phyloP scores from a whole-genome alignment of 2,329 filamentous ascomycete species.

The Aureobasidium sp. region DNA sequence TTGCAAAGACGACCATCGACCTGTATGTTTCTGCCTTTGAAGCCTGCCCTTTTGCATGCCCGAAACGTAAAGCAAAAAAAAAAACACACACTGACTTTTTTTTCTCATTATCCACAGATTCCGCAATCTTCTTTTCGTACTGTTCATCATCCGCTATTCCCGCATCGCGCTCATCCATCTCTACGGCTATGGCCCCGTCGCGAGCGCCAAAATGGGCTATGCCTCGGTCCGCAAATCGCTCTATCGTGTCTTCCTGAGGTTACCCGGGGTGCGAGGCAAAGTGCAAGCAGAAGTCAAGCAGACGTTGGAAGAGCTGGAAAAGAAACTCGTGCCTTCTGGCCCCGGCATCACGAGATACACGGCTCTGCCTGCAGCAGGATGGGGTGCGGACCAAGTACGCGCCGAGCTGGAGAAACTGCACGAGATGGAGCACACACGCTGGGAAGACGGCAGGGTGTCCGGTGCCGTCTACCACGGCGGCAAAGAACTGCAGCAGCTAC shows the following conservation, averaged over 20 bases:
- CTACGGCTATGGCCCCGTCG: slow-evolving; percentile 79
- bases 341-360: slow-evolving; percentile 67
- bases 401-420: slow-evolving; percentile 73
- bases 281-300: slow-evolving; percentile 80
- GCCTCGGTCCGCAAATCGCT: slow-evolving; percentile 61
- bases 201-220: slow-evolving; percentile 70
- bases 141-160: slow-evolving; percentile 78
- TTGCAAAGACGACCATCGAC: slow-evolving; percentile 11
- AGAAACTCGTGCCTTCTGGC: slow-evolving; percentile 70
- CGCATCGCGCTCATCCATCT: slow-evolving; percentile 77
- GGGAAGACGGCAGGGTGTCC: slow-evolving; percentile 92
- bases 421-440: slow-evolving; percentile 85
- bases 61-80: not conserved
- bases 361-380: slow-evolving; percentile 73
- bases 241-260: slow-evolving; percentile 78
- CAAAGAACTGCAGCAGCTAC: slow-evolving; percentile 69
- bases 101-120: slow-evolving; percentile 46
- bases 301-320: slow-evolving; percentile 70
- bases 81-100: not conserved
- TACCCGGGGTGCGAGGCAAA: slow-evolving; percentile 78
- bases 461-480: slow-evolving; percentile 96
- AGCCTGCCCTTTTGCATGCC: no score
- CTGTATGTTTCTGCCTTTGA: not conserved
- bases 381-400: slow-evolving; percentile 69
- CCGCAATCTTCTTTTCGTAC: slow-evolving; percentile 79